phyloP scores from a whole-genome alignment of 768 basidiomycete species.

The Trametes meyenii region DNA sequence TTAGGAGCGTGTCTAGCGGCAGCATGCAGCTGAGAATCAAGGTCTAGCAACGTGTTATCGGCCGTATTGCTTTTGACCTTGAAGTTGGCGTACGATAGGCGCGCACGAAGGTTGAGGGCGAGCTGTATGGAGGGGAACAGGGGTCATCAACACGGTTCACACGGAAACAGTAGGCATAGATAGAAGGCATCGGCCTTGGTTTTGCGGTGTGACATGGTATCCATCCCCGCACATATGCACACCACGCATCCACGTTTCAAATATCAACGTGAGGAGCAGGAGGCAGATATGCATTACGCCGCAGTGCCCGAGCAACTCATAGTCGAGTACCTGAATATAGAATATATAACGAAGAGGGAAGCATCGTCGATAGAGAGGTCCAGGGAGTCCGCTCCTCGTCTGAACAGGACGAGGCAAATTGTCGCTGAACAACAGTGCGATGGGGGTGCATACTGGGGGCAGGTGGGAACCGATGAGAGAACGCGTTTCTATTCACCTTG shows the following conservation, averaged over 20 bases:
- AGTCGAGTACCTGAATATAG: background rate
- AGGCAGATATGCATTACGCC: background rate
- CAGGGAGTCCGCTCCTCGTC: constrained; percentile 11
- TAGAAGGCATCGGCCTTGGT: constrained; percentile 12
- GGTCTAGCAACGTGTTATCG: constrained; percentile 65
- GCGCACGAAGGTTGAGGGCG: constrained; percentile 77
- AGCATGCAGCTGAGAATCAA: constrained; percentile 60
- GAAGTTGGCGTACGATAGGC: constrained; percentile 82
- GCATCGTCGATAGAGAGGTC: constrained; percentile 3
- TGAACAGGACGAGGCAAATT: background rate
- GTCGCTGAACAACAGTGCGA: constrained; percentile 2
- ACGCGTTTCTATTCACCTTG: constrained; percentile 52
- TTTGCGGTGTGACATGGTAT: background rate
- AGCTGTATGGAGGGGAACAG: constrained; percentile 51
- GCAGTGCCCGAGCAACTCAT: background rate
- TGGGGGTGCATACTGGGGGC: constrained; percentile 39
- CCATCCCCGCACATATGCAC: too few species aligned
- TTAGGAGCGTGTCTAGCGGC: constrained; percentile 39
- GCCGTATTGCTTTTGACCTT: constrained; percentile 78
- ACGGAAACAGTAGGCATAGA: background rate
- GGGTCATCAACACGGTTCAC: constrained; percentile 17
- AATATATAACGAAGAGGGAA: background rate
- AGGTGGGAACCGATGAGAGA: constrained; percentile 46
- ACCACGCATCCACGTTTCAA: too few species aligned
- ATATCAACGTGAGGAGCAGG: background rate